These are phyloP conservation scores for Leccinum variicolor DNA, from an alignment of 768 basidiomycete genomes.

Conservation along the genomic window DNA sequence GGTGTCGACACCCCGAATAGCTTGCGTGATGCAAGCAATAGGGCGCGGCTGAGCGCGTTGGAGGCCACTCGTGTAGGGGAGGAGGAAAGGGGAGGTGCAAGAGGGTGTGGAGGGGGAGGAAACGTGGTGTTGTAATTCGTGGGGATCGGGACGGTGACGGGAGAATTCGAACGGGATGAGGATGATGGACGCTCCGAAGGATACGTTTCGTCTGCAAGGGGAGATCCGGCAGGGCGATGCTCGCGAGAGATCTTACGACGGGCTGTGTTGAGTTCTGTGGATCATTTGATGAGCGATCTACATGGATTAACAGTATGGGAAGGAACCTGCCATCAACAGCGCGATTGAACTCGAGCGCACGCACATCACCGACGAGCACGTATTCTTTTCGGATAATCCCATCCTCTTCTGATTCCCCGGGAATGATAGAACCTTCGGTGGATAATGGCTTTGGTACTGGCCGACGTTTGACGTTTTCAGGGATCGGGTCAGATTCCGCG, in stretches of 20 bases:
- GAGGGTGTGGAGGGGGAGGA: conserved; percentile 57
- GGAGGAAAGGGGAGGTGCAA: conserved; percentile 56
- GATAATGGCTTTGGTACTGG: conserved; percentile 31
- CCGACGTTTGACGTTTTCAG: conserved; percentile 14
- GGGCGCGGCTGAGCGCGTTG: conserved; percentile 73
- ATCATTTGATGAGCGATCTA: conserved; percentile 9
- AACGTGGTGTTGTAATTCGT: conserved; percentile 49
- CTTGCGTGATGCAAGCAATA: conserved; percentile 80
- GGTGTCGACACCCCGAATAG: conserved; percentile 58
- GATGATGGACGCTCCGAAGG: conserved; percentile 34
- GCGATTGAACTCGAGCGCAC: conserved; percentile 88
- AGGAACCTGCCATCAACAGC: conserved; percentile 77
- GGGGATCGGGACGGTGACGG: conserved; percentile 21
- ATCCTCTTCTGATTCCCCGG: conserved; percentile 83
- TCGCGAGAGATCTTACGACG: conserved; percentile 61
- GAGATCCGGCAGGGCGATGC: conserved; percentile 46
- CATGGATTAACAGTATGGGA: neutral
- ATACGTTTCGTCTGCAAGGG: conserved; percentile 44
- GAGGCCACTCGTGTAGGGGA: conserved; percentile 67
- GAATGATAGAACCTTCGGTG: conserved; percentile 65
- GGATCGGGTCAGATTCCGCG: conserved; percentile 5
- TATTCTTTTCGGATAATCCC: conserved; percentile 82
- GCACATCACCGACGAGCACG: conserved; percentile 87
- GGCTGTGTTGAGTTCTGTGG: conserved; percentile 59
- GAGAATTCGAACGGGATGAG: conserved; percentile 22